Evolutionary conservation across 148 eudicot genomes (phyloP), one percentile per base, ranked within the genome.

Genomic region (Spergularia bocconei): DNA sequence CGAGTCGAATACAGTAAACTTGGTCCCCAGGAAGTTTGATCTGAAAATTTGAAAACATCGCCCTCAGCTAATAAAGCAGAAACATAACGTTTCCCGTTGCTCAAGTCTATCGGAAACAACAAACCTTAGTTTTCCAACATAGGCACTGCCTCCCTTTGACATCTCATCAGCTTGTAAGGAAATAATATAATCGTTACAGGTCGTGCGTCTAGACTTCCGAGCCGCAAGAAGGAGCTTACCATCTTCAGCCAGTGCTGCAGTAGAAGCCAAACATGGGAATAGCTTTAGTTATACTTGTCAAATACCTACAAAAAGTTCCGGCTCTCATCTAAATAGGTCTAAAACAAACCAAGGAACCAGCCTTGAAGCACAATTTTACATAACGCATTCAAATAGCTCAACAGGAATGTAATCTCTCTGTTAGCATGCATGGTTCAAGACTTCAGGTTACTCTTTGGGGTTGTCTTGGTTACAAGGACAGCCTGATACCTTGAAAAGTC

Each of bases 181-280:
- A 73, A 92, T 85, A 38, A 83, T 71, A 72, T 87, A 90, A 51
- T 92, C 97, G 39, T 90, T 86, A 75, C 86, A 86, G n/a, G 91
- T 90, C 67, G 93, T 79, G 12, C 89, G 87, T 79, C 93, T 87
- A 83, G 54, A 73, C 86, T 80, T 90, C 47, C 86, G 88, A 29
- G 95, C 97, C 75, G 90, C 82, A 60, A 92, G 95, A 78, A 90
- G 95, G 76, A 90, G 89, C 84, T 92, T 90, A 39, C 97, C 97
- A 83, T 88, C 84, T 74, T 87, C 91, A 50, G 95, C 91, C 73
- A 92, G 78, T 69, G 89, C 95, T 92, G 88, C 81, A 84, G 16
- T 14, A 69, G 16, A 76, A 13, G 52, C 59, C 67, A 47, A 52
- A 15, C 13, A 48, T 55, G 21, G 57, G 33, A 25, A 29, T 29